Percentiles rank a stretch among this genome's conserved stretches.
phyloP scores from a whole-genome alignment of 768 basidiomycete genomes.

The Trametes coccinea region DNA sequence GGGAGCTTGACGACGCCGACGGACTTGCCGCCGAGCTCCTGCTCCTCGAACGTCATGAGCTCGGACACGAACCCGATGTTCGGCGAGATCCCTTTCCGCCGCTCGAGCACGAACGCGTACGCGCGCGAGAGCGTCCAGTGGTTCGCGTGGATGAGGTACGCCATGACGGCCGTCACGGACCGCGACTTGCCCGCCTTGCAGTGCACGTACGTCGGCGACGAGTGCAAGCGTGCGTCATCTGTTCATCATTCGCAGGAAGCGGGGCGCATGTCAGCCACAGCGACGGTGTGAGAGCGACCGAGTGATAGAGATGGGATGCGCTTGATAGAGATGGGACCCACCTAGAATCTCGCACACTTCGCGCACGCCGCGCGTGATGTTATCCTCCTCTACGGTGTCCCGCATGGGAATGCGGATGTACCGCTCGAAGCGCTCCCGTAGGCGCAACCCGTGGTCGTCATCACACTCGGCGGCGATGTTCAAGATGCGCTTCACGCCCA shows the following conservation, averaged over 20 bases:
- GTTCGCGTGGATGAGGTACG: conserved; percentile 95
- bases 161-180: conserved; percentile 95
- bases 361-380: conserved; percentile 75
- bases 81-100: conserved; percentile 92
- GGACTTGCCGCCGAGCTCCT: conserved; percentile 78
- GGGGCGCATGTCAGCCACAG: not conserved
- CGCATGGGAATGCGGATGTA: conserved; percentile 91
- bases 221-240: conserved; percentile 93
- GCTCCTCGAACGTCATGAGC: conserved; percentile 94
- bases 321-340: conserved; percentile 39
- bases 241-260: not conserved
- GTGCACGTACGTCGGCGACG: conserved; percentile 90
- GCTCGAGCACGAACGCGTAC: conserved; percentile 88
- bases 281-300: no score
- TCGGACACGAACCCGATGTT: conserved; percentile 98
- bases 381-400: conserved; percentile 94
- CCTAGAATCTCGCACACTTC: conserved; percentile 88
- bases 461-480: conserved; percentile 94
- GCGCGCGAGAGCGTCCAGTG: conserved; percentile 94
- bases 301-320: no score
- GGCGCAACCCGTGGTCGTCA: conserved; percentile 69
- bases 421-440: conserved; percentile 74
- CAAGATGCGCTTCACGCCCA: conserved; percentile 85
- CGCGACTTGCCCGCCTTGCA: conserved; percentile 96
- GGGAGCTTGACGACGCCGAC: conserved; percentile 59